Conservation (phyloP, 495 filamentous ascomycete genomes). For the Rostrohypoxylon terebratum region DNA sequence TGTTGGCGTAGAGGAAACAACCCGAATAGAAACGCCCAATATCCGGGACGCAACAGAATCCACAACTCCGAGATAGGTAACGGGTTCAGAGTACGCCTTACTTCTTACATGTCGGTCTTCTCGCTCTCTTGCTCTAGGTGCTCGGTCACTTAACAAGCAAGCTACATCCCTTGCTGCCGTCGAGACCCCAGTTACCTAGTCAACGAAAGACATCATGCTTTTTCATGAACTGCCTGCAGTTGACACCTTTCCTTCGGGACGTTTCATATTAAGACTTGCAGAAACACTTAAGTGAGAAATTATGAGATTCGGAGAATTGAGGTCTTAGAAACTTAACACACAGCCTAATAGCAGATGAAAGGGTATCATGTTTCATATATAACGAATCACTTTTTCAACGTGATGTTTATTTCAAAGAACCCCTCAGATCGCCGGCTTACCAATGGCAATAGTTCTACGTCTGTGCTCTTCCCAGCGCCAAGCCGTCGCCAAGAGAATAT, state of each 20-base stretch:
- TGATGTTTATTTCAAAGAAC: background rate
- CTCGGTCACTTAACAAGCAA: background rate
- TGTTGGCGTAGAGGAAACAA: no score
- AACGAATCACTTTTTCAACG: background rate
- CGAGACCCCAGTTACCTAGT: background rate
- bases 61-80: no score
- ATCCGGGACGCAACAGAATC: no score
- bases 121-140: background rate
- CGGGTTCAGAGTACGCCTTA: no score
- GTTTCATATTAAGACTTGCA: background rate
- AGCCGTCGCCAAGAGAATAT: background rate
- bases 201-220: background rate
- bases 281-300: background rate
- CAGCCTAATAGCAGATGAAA: background rate
- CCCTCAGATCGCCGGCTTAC: background rate
- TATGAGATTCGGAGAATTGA: background rate
- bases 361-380: constrained; percentile 1
- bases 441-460: background rate
- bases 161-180: background rate
- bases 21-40: no score
- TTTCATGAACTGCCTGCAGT: background rate
- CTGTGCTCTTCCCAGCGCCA: background rate
- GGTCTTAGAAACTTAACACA: background rate
- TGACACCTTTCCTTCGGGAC: background rate
- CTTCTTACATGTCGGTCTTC: background rate